Conservation (phyloP, 441 rosid genomes). For the Populus hybrid region DNA sequence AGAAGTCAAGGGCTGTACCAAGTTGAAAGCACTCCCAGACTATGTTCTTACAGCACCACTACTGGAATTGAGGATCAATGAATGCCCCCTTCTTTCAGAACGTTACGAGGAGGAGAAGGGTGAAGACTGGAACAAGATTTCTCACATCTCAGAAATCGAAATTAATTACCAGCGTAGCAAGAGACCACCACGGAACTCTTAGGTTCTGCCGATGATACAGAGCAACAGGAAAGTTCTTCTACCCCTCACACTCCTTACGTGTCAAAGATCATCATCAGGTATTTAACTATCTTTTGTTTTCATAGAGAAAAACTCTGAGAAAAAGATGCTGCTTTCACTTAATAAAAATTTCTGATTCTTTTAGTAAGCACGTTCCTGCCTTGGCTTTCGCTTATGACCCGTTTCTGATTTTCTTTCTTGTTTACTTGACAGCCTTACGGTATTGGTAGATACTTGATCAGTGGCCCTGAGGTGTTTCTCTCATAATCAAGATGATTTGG, state of each 20-base stretch:
- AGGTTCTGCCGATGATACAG: neutral
- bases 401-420: no score
- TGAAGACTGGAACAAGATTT: neutral
- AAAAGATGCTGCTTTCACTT: no score
- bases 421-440: neutral
- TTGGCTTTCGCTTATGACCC: no score
- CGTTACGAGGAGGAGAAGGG: neutral
- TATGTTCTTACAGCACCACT: neutral
- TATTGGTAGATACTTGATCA: neutral
- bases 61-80: neutral
- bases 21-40: conserved; percentile 9
- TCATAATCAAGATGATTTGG: neutral
- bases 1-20: rapidly evolving
- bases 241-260: neutral
- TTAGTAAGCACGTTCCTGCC: no score
- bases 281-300: neutral
- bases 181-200: neutral
- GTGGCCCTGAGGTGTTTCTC: neutral
- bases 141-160: neutral
- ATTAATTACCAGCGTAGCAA: neutral
- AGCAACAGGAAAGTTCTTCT: neutral
- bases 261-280: neutral
- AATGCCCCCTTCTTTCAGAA: neutral
- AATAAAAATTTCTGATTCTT: no score
- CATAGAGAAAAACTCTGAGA: neutral